Evolutionary conservation across 179 eudicot species (phyloP), one percentile per base, ranked within the genome.

Genomic region (Actinidia chinensis): DNA sequence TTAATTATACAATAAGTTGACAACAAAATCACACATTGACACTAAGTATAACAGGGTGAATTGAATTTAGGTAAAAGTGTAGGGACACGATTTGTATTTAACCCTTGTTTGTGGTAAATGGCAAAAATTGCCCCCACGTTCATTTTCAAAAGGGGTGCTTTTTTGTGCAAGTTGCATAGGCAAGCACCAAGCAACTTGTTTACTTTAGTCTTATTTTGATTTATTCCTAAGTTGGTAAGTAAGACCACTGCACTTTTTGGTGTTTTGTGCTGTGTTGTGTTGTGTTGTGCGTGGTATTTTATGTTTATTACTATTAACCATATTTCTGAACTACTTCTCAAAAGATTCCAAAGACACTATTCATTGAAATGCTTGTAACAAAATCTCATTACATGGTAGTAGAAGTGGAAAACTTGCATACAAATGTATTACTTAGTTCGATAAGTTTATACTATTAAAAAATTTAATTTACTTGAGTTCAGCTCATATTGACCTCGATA

Each of bases 121-220:
- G n/a, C 23, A 61, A 25, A 25, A 63, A 33, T 44, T 80, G 83
- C 69, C n/a, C 82, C 89, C 86, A 86, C 85, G 76, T 65, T 75
- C 78, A n/a, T 84, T 84, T 83, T 20, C 59, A 11, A 73, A 82
- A 76, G 73, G 44, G 18, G 12, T 68, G 44, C 68, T 79, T 82
- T 86, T 84, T 85, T 84, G 52, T 80, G 82, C 84, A 70, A 84
- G 79, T 79, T 84, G 85, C 81, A 63, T 73, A 56, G 60, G 59
- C 56, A 61, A 82, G 44, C 58, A 76, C 83, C n/a, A n/a, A n/a
- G n/a, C n/a, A n/a, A n/a, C 79, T 55, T 68, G 54, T 20, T 61
- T 61, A 63, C 83, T 81, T 86, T 86, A 84, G 82, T 86, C 85
- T 71, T 76, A 67, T 71, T 77, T 77, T 73, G 79, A 76, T 74